Evolutionary conservation across 2,329 filamentous ascomycete genomes (phyloP).

Genomic region (Aspergillus amoenus): DNA sequence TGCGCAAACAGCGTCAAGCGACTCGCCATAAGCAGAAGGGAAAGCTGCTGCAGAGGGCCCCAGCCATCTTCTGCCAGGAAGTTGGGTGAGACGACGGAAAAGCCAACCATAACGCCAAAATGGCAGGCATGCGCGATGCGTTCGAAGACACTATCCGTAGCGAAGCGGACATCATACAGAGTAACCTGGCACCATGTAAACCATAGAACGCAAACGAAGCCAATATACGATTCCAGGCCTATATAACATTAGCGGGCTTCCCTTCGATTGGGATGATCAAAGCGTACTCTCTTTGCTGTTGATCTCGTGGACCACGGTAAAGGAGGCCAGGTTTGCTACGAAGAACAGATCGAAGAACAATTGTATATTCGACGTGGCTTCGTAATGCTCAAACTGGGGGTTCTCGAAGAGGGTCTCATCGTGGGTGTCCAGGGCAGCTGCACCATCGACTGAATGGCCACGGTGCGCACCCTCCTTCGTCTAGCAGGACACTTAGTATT

Average conservation of each 20-base stretch:
- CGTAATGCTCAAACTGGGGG: constrained; percentile 4
- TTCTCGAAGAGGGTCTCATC: constrained; percentile 3
- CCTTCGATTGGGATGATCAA: fast-evolving
- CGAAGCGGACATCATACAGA: constrained; percentile 1
- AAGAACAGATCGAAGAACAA: constrained; percentile 6
- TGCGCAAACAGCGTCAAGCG: background rate
- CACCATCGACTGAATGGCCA: background rate
- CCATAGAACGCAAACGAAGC: background rate
- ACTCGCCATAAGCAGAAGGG: background rate
- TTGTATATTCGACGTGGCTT: constrained; percentile 3
- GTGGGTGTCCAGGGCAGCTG: background rate
- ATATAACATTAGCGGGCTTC: background rate
- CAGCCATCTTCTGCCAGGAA: background rate
- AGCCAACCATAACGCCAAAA: constrained; percentile 5
- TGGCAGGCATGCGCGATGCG: constrained; percentile 6
- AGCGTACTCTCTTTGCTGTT: background rate
- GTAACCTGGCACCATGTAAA: background rate
- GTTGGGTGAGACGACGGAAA: background rate
- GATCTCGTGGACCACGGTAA: constrained; percentile 1
- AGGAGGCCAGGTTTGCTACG: constrained; percentile 10
- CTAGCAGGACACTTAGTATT: background rate
- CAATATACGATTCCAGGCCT: background rate
- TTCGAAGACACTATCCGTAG: constrained; percentile 9
- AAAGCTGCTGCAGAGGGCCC: background rate
- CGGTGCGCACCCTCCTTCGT: background rate